These are phyloP conservation scores for Geranomyces michiganensis DNA, from an alignment of 192 early-diverging fungal genomes.

Conservation along the genomic window DNA sequence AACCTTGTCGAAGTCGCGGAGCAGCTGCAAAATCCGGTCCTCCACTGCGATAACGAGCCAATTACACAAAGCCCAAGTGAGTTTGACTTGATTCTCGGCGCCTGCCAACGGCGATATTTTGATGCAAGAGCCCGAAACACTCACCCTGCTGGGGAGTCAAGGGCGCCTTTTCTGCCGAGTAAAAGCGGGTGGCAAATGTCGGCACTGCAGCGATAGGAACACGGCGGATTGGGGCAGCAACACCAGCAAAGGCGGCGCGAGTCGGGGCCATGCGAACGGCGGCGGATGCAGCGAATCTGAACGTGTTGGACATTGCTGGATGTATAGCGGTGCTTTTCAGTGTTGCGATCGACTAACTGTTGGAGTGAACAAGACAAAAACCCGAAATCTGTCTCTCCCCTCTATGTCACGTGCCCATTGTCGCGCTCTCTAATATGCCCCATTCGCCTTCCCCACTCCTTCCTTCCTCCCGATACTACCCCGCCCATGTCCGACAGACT, in stretches of 20 bases:
- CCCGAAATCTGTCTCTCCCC: no score
- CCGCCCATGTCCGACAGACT: slow-evolving; percentile 11
- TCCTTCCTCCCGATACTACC: neutral
- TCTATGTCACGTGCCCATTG: no score
- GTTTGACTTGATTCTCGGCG: neutral
- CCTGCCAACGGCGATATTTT: neutral
- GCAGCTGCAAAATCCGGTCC: slow-evolving; percentile 82
- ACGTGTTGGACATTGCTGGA: slow-evolving; percentile 11
- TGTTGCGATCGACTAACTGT: no score
- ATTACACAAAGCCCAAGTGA: neutral
- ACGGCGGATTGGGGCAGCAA: neutral
- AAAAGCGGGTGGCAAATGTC: slow-evolving; percentile 56
- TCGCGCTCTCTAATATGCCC: no score
- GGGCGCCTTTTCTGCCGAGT: slow-evolving; percentile 69
- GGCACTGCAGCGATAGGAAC: slow-evolving; percentile 8
- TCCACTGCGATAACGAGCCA: slow-evolving; percentile 56
- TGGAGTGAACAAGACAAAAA: no score
- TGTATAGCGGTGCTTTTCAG: neutral
- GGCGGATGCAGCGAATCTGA: slow-evolving; percentile 19
- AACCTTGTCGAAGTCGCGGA: slow-evolving; percentile 97
- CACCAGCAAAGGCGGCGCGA: neutral
- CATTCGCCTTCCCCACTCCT: neutral
- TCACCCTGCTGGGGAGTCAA: slow-evolving; percentile 58
- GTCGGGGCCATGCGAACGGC: slow-evolving; percentile 20
- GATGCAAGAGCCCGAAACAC: neutral